Evolutionary conservation across 2,329 filamentous ascomycete genomes (phyloP).

Genomic region (Ophiostoma ips): DNA sequence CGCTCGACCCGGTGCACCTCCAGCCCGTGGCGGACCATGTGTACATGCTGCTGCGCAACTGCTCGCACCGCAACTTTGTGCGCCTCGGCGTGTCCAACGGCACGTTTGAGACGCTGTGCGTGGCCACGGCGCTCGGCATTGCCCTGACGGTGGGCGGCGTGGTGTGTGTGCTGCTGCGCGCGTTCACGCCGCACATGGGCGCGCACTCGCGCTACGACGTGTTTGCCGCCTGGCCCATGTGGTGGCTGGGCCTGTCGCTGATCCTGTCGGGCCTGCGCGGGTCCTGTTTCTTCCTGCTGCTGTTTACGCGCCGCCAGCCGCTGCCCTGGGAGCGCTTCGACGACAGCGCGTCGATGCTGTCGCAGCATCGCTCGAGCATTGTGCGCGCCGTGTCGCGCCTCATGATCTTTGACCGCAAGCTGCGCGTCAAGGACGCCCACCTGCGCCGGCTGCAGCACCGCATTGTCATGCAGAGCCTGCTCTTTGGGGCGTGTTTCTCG

Average conservation of each 20-base stretch:
- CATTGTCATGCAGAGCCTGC: conserved; percentile 29
- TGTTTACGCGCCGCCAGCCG: conserved; percentile 31
- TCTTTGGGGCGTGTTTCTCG: conserved; percentile 25
- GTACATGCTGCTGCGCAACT: conserved; percentile 31
- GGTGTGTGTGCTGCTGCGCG: conserved; percentile 26
- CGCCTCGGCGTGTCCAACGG: conserved; percentile 40
- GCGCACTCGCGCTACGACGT: conserved; percentile 27
- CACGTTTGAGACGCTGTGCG: conserved; percentile 34
- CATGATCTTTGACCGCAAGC: conserved; percentile 34
- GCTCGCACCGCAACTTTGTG: conserved; percentile 36
- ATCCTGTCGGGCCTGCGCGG: conserved; percentile 31
- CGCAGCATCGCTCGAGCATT: conserved; percentile 16
- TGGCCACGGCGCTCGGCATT: conserved; percentile 30
- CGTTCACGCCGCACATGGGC: conserved; percentile 24
- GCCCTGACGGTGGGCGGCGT: conserved; percentile 26
- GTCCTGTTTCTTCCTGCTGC: conserved; percentile 32
- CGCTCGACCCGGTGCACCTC: conserved; percentile 26
- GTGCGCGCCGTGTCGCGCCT: conserved; percentile 22
- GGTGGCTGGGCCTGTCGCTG: conserved; percentile 29
- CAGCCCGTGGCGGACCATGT: conserved; percentile 31
- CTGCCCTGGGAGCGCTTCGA: conserved; percentile 35
- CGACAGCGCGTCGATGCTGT: conserved; percentile 18
- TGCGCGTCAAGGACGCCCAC: conserved; percentile 29
- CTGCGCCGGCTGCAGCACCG: conserved; percentile 29
- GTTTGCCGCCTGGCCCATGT: conserved; percentile 31